These are phyloP conservation scores for Boeremia lycopersici DNA, from an alignment of 2,329 filamentous ascomycete species.

Conservation along the genomic window DNA sequence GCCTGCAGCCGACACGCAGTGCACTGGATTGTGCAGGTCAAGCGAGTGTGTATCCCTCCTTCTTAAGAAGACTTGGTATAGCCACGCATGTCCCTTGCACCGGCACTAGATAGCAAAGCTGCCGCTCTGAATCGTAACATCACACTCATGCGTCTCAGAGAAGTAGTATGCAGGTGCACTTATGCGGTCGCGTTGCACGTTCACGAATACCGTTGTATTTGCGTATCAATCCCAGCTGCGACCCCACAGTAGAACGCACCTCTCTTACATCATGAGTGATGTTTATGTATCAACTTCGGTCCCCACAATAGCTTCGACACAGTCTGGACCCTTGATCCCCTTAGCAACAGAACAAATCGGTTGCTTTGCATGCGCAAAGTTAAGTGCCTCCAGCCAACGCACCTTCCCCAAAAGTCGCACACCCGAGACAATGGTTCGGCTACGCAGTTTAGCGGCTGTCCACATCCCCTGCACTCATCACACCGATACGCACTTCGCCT, in stretches of 20 bases:
- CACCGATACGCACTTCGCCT: not conserved
- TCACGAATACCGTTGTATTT: slow-evolving; percentile 5
- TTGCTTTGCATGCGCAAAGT: slow-evolving; percentile 2
- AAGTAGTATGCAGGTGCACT: slow-evolving; percentile 5
- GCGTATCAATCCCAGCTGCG: not conserved
- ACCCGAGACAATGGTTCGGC: slow-evolving; percentile 10
- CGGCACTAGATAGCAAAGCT: not conserved
- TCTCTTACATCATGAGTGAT: slow-evolving; percentile 7
- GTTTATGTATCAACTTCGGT: not conserved
- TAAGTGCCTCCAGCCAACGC: slow-evolving; percentile 3
- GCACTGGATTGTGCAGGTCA: not conserved
- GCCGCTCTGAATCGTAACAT: slow-evolving; percentile 3
- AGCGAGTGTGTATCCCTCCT: not conserved
- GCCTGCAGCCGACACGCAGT: not conserved
- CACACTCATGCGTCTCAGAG: not conserved
- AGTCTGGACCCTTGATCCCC: not conserved
- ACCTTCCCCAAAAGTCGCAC: not conserved
- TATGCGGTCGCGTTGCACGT: slow-evolving; percentile 11
- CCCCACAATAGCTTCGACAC: not conserved
- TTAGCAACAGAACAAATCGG: not conserved
- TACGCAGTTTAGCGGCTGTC: slow-evolving; percentile 6
- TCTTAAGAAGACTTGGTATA: slow-evolving; percentile 5
- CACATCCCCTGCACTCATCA: slow-evolving; percentile 5
- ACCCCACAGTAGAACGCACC: slow-evolving; percentile 5
- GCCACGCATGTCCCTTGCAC: not conserved